Evolutionary conservation across 495 filamentous ascomycete species (phyloP), one percentile per base, ranked within the genome.

Genomic region (Elaphomyces granulatus): DNA sequence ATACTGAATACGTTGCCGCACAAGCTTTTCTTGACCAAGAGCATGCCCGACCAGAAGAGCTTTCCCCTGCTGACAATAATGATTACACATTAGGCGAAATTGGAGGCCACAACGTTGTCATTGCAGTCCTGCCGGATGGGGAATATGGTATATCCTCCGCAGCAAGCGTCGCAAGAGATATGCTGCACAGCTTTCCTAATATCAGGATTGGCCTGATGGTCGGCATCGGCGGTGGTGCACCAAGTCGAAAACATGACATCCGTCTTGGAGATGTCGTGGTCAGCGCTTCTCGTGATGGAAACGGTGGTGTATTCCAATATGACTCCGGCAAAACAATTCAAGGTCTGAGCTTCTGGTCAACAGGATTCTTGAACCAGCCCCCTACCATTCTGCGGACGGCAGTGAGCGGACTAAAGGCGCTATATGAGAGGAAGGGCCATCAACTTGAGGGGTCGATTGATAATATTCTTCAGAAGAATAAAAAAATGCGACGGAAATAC

Each of bases 211-310:
- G 49, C 32, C 48, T 68, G 8, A 56, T 61, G 55, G 63, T 68
- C 6, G 64, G 64, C 32, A 60, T 67, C 39, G 63, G 48, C 32
- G 59, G 63, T 36, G 63, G 63, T 34, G 52, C 53, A 20, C 63
- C 60, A 21, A 35, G 39, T 26, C 44, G 19, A 31, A 45, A 56
- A 19, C 43, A 47, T 32, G 56, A 60, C 51, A 50, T 51, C 41
- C 55, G 49, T 37, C 56, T 59, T 41, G 56, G 56, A 36, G 56
- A 60, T 50, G 39, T 60, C 26, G 56, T 60, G 15, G 47, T 60
- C n/a, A 53, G 53, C 46, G 47, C 41, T 18, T 42, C 52, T 26
- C 23, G 6, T 6, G 23, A 12, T 12, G 40, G 23, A 8, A 15
- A 26, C 21, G 26, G 39, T 14, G 50, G 45, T 45, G 51, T 54